Base-by-base conservation (phyloP, 345 rosid species). In the Abelmoschus esculentus region DNA sequence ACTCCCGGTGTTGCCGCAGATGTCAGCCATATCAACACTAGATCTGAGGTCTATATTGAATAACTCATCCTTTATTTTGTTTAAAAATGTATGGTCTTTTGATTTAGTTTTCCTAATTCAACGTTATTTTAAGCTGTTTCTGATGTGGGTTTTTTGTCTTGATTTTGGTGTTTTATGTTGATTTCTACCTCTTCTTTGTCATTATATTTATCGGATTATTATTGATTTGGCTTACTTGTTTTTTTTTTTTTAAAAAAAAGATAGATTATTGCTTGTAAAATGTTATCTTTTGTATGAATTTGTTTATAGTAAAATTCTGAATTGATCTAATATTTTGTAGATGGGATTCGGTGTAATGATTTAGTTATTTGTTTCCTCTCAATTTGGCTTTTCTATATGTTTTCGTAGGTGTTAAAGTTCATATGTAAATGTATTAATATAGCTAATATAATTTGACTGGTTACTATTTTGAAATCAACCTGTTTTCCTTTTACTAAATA, bases 1-100 rank as follows among this genome's bases (percentile, higher is more conserved):
- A 88, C 91, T 2, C 90, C 93, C 1, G 96, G 91, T 28, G 96
- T 90, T 59, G 91, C 90, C 0, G 93, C 91, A 31, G 96, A 90
- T 71, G 87, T 88, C 62, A 80, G 96, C 81, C 91, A 90, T 75
- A 85, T 88, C 83, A 88, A 90, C 77, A 79, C 89, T 78, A 81
- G 89, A 83, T 80, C 93, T 78, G 80, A 86, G 88, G 96, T 87
- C 63, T 50, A 36, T 53, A 50, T 57, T 3, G 8, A 40, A 31
- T 17, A 2, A 2, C 5, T 6, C 13, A 19, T 32, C 11, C 18
- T 54, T 22, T 8, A 0, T 31, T 70, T 29, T 3, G n/a, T 49
- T 49, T 11, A 3, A 38, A 36, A 62, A 29, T 70, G 31, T 29
- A 19, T 31, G n/a, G 19, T 34, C 17, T 29, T n/a, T 31, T 3